Percentiles rank a stretch among this genome's conserved stretches.
These are phyloP conservation scores for Physocladia obscura DNA, from an alignment of 192 early-diverging fungal species.

Conservation along the genomic window DNA sequence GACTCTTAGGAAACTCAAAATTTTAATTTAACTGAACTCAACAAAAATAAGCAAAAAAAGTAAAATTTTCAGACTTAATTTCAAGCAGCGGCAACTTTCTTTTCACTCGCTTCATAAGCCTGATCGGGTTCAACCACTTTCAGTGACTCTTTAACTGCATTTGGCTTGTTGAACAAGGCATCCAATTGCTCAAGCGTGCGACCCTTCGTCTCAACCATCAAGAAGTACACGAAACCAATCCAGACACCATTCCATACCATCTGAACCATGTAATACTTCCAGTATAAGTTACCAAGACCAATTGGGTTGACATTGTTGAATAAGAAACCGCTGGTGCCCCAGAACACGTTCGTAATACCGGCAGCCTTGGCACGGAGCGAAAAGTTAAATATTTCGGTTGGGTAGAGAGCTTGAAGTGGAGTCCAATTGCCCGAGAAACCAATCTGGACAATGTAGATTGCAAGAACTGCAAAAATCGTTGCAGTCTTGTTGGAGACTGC, in stretches of 20 bases:
- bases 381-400: neutral
- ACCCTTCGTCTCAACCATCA: constrained; percentile 24
- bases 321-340: neutral
- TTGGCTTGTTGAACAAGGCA: neutral
- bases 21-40: no score
- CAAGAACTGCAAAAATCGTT: neutral
- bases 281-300: neutral
- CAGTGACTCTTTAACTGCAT: neutral
- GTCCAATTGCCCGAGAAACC: neutral
- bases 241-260: constrained; percentile 15
- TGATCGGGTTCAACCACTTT: no score
- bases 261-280: constrained; percentile 7
- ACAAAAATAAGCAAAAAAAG: no score
- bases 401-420: neutral
- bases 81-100: no score
- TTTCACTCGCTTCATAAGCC: no score
- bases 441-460: neutral
- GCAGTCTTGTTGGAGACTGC: no score
- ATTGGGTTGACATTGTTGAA: neutral
- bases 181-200: constrained; percentile 15
- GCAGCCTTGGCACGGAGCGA: neutral
- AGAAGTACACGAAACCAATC: constrained; percentile 18
- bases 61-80: no score
- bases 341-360: neutral
- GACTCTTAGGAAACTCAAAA: no score